Percentiles rank a stretch among this genome's conserved stretches.
Evolutionary conservation across 495 filamentous ascomycete genomes (phyloP).

Genomic region (Aspergillus diversus): DNA sequence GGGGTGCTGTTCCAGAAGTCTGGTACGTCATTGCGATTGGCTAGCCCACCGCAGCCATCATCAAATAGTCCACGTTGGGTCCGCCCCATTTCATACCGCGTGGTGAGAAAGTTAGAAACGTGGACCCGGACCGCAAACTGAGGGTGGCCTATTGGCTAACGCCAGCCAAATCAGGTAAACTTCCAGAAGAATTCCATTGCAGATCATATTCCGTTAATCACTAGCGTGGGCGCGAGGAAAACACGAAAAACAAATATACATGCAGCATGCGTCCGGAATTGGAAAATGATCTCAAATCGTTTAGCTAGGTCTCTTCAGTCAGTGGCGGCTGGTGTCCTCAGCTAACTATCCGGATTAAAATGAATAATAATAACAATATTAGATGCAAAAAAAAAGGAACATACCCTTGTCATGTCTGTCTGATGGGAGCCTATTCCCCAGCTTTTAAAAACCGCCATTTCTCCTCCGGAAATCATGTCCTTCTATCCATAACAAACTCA

Average conservation of each 20-base stretch:
- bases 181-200: constrained; percentile 1
- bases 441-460: constrained; percentile 1
- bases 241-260: neutral
- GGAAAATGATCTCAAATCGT: constrained; percentile 11
- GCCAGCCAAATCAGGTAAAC: neutral
- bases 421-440: neutral
- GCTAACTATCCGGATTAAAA: neutral
- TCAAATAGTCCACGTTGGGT: constrained; percentile 13
- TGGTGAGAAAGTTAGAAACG: constrained; percentile 5
- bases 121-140: neutral
- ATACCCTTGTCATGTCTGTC: neutral
- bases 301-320: neutral
- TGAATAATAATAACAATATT: neutral
- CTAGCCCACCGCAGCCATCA: neutral
- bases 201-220: constrained; percentile 16
- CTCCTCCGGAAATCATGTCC: neutral
- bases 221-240: neutral
- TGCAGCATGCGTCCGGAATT: neutral
- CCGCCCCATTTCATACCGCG: constrained; percentile 6
- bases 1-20: neutral
- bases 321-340: constrained; percentile 1
- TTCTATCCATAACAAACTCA: neutral
- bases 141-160: neutral
- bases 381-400: neutral
- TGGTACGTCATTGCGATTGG: constrained; percentile 16